Evolutionary conservation across 176 grass and related monocot species (phyloP), one percentile per base, ranked within the genome.

Genomic region (Phragmites australis): DNA sequence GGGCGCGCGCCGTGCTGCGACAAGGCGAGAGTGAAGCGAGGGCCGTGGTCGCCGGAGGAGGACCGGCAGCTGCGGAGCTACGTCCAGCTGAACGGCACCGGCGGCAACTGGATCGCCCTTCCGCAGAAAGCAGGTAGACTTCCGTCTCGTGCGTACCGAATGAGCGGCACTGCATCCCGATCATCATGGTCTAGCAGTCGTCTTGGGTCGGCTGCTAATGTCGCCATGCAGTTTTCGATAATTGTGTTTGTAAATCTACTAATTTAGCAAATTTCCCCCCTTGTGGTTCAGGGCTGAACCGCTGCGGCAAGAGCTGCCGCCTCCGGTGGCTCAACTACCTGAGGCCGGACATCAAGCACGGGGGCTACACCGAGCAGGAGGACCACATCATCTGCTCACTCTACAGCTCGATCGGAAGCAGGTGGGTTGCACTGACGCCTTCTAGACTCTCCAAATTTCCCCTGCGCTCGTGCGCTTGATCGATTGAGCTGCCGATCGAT

Each of bases 1-100:
- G 94, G 94, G 25, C 92, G 94, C 59, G 82, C 94, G 68, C 94
- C 94, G 82, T 97, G 94, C 89, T 97, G 94, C 77, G 94, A 97
- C 84, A 93, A 87, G 87, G 82, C 84, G 37, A 97, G 77, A 26
- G 94, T 97, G 84, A 97, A 97, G 82, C 65, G 91, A 53, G 94
- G 94, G 26, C 94, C 91, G 5, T 97, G 94, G 94, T 89, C 94
- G 21, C 91, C 91, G 63, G 91, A 93, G 73, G 94, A 97, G 81
- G 94, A 97, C 71, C 85, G 87, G 70, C 41, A 83, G 75, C 91
- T 97, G 56, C 82, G 71, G 39, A 74, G 30, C 82, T 94, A 94
- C 79, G 79, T 97, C 69, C 74, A 90, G 55, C 65, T 46, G 0
- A 59, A 97, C 74, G 91, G 94, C 89, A 46, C 75, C 81, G 89